These are phyloP conservation scores for Sarocladiaceae sp. DNA, from an alignment of 2,329 filamentous ascomycete genomes.

Conservation along the genomic window DNA sequence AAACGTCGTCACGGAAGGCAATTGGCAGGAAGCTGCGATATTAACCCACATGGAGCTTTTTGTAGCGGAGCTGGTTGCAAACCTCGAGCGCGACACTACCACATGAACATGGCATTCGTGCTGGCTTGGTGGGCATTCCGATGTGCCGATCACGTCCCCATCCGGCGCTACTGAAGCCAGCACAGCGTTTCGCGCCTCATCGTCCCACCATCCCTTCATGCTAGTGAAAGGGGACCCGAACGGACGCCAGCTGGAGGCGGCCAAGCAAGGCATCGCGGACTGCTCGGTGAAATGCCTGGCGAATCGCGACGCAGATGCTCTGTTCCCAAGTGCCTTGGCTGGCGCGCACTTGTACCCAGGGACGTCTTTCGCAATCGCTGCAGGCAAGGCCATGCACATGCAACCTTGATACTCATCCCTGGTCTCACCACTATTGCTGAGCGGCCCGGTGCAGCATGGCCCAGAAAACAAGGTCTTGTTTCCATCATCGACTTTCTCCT, in stretches of 20 bases:
- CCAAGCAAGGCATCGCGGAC: not conserved
- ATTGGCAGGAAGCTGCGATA: not conserved
- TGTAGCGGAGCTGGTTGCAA: not conserved
- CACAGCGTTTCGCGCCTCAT: conserved; percentile 1
- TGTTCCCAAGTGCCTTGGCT: conserved; percentile 1
- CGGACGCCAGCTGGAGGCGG: not conserved
- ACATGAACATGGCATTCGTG: conserved; percentile 7
- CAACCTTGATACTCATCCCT: conserved; percentile 6
- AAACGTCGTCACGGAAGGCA: not conserved
- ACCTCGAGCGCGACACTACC: not conserved
- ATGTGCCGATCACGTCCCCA: conserved; percentile 8
- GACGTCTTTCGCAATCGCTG: not conserved
- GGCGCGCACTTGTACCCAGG: not conserved
- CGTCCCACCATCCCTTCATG: conserved; percentile 3
- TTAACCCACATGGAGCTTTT: not conserved
- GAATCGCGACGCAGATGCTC: conserved; percentile 5
- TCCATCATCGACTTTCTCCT: conserved; percentile 6
- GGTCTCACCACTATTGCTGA: not conserved
- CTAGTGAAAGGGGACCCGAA: not conserved
- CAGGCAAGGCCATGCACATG: not conserved
- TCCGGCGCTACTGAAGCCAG: conserved; percentile 2
- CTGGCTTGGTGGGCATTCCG: conserved; percentile 9
- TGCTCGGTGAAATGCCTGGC: conserved; percentile 3
- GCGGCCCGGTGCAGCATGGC: not conserved
- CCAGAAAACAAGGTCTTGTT: conserved; percentile 6